Conservation (phyloP, 331 rosid genomes). For the Stylosanthes scabra region DNA sequence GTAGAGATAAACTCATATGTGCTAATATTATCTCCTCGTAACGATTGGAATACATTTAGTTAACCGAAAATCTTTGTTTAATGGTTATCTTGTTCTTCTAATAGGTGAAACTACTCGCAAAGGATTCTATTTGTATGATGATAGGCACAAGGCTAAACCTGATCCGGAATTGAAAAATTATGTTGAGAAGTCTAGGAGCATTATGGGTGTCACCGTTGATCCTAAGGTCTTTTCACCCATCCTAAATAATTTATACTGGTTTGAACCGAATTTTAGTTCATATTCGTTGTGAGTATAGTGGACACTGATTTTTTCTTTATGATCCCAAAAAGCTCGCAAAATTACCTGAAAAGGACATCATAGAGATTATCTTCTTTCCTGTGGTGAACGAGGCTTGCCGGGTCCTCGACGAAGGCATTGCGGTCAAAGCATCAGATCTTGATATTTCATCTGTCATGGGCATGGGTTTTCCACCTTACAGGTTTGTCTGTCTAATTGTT, state of each 20-base stretch:
- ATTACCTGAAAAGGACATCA: constrained; percentile 76
- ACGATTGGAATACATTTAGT: constrained; percentile 6
- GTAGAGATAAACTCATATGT: constrained; percentile 4
- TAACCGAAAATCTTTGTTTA: constrained; percentile 1
- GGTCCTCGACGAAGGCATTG: constrained; percentile 92
- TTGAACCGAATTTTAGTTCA: constrained; percentile 11
- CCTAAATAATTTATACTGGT: constrained; percentile 19
- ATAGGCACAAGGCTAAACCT: constrained; percentile 76
- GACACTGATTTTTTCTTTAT: constrained; percentile 28
- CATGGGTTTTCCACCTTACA: constrained; percentile 98
- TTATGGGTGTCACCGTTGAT: constrained; percentile 69
- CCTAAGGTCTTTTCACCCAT: constrained; percentile 65
- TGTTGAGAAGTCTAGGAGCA: constrained; percentile 83
- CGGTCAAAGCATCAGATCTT: constrained; percentile 87
- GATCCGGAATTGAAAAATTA: constrained; percentile 83
- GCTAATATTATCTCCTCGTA: background rate
- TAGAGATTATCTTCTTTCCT: constrained; percentile 93
- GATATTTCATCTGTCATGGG: constrained; percentile 88
- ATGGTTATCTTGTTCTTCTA: constrained; percentile 18
- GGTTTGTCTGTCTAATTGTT: constrained; percentile 57
- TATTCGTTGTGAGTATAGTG: constrained; percentile 16
- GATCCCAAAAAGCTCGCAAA: constrained; percentile 65
- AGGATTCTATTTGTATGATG: constrained; percentile 87
- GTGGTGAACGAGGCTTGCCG: constrained; percentile 98
- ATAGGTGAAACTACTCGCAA: constrained; percentile 78